Evolutionary conservation across 257 asterid species (phyloP), one percentile per base, ranked within the genome.

Genomic region (Eustoma russellianum): DNA sequence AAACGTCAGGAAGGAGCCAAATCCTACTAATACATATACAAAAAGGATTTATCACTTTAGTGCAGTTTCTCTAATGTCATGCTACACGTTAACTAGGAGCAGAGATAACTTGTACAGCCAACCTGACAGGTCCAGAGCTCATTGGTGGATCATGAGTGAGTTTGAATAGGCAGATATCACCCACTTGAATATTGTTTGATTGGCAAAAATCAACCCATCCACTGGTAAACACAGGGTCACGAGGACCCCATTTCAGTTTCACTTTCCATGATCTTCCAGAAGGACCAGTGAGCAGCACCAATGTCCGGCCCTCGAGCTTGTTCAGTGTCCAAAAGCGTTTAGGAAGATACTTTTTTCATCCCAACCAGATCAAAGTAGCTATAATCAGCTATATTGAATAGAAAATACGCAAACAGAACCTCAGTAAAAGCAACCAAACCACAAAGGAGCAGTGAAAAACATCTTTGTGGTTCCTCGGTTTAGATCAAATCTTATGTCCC

Each of bases 261-360:
- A 57, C 57, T 3, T 55, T 52, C 52, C 61, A 50, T 40, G 24
- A 48, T 45, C 56, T 12, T 30, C 65, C 43, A 0, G 57, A 52
- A 1, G 59, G 62, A 48, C 65, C 57, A 40, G 34, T 63, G 13
- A 72, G 67, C 12, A 17, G 45, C 14, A 53, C 41, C 16, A 15
- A 18, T 17, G 52, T 44, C 15, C 48, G 60, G 33, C 49, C 18
- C 15, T 52, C 41, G 7, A 66, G 57, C 14, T 30, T 44, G 56
- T 63, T 46, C 5, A 58, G 13, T 24, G 13, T 44, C 48, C 70
- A 60, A 33, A 72, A 55, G 13, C n/a, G 47, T 9, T 12, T 13
- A 15, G 78, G 78, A 17, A 64, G 12, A 50, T 52, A 50, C 77
- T 72, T 24, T 24, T 24, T 24, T 4, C 30, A n/a, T n/a, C 30